Base-by-base conservation (phyloP, 2,329 filamentous ascomycete genomes). In the Colletotrichum chlorophyti region DNA sequence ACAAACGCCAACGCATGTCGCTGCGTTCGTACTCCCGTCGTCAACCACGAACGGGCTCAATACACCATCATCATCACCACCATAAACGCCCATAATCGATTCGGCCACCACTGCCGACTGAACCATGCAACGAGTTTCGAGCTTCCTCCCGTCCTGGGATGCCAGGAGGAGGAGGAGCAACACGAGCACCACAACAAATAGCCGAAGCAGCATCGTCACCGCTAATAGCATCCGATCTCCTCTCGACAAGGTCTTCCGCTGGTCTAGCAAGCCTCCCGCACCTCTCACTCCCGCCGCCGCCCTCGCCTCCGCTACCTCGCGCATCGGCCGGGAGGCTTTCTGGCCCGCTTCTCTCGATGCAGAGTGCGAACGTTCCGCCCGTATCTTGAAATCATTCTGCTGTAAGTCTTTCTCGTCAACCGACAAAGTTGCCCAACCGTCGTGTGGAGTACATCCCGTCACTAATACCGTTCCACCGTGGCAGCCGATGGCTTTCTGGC, bases 381-480 rank as follows among this genome's bases (percentile, higher is more conserved):
- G 92, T 54, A 97, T 97, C 61, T 75, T 97, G 48, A 90, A 92
- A 71, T 94, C 91, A 27, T 97, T 97, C 75, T 96, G 92, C 79
- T 91, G 89, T 91, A 81, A 65, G 85, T 79, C 14, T 4, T 7
- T 24, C 9, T 17, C 7, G 5, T 12, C 4, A 14, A 10, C n/a
- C n/a, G n/a, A n/a, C n/a, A n/a, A n/a, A n/a, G n/a, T n/a, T n/a
- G n/a, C n/a, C n/a, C n/a, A n/a, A n/a, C n/a, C 23, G 14, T 45
- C 35, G 17, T 23, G 21, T 31, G 32, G 11, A 29, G n/a, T 42
- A 35, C 24, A 53, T 41, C 48, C n/a, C n/a, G 52, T 43, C 60
- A 55, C 49, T 60, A 50, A 60, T 45, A 55, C 50, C 45, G 14
- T 53, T 35, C 48, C 42, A 53, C 59, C 51, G 42, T 46, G 58